Conservation (phyloP, 2,329 filamentous ascomycete genomes). For the Cercospora sp. region DNA sequence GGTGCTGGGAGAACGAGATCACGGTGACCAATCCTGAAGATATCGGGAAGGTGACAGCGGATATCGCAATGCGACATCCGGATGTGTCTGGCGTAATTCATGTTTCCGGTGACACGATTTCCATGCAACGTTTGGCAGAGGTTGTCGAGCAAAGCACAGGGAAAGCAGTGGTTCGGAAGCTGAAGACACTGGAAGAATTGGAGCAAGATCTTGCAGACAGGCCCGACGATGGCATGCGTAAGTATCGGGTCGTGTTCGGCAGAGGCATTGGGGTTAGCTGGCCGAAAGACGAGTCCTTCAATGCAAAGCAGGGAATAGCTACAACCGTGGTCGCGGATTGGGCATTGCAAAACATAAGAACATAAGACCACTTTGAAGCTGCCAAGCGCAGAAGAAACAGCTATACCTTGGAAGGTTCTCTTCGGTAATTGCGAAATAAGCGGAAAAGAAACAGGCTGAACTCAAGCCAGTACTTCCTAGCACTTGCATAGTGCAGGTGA, state of each 20-base stretch:
- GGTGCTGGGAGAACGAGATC: conserved; percentile 62
- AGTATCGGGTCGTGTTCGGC: conserved; percentile 64
- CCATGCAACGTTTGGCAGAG: conserved; percentile 54
- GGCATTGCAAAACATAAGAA: conserved; percentile 27
- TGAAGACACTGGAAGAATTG: conserved; percentile 52
- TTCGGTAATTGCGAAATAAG: not conserved
- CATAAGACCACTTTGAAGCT: not conserved
- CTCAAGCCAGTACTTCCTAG: not conserved
- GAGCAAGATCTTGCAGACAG: conserved; percentile 49
- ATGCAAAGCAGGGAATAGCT: conserved; percentile 50
- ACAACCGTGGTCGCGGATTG: conserved; percentile 49
- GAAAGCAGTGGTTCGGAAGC: conserved; percentile 49
- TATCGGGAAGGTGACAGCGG: conserved; percentile 62
- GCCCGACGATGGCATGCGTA: conserved; percentile 53
- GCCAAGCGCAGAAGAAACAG: not conserved
- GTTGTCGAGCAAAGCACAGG: conserved; percentile 51
- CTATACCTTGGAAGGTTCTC: not conserved
- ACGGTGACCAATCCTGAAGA: conserved; percentile 64
- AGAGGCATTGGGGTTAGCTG: conserved; percentile 60
- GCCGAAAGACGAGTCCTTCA: conserved; percentile 56
- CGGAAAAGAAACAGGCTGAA: not conserved
- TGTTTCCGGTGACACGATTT: conserved; percentile 63
- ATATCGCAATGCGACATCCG: conserved; percentile 51
- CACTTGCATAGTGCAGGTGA: not conserved
- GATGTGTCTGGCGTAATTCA: conserved; percentile 53